Evolutionary conservation across 495 filamentous ascomycete genomes (phyloP), one percentile per base, ranked within the genome.

Genomic region (Talaromyces ruber): DNA sequence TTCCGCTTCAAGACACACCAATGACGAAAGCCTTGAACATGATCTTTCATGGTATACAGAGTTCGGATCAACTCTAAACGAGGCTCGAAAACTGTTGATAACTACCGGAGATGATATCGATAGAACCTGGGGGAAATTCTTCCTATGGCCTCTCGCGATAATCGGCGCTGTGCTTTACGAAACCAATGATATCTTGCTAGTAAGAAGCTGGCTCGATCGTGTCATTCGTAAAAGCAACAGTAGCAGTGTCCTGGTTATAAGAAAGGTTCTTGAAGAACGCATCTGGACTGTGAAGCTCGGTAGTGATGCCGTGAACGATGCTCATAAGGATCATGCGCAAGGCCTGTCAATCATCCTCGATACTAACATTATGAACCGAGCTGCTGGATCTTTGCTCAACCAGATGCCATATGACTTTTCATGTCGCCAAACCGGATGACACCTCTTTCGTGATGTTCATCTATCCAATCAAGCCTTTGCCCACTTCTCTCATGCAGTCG

Each of bases 71-170:
- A 59, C 57, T 26, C 16, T 59, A 1, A 18, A 28, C 47, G 57
- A 59, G 16, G 57, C 34, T 11, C 30, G 57, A 18, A 45, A 45
- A 26, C 22, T 59, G 4, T n/a, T 59, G 9, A 59, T 59, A 39
- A n/a, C 57, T 7, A 59, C 57, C 4, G 18, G 12, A 28, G n/a
- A 39, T 12, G 57, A 59, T 4, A 59, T 59, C 29, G 32, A 45
- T 11, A 39, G 22, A 22, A 59, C 57, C 6, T 59, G 57, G 57
- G 57, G 57, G 12, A 59, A 59, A 28, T 59, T 59, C 32, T 59
- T 59, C 34, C 37, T 59, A 18, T 59, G 57, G 57, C 57, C 57
- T 9, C 57, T 59, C 18, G 57, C 57, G 4, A 39, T 59, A 4
- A 59, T 59, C 22, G 57, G 57, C 34, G 57, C 57, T 11, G 18